A percentile compares a stretch with the other conserved stretches of the same genome.
Evolutionary conservation across 2,329 filamentous ascomycete species (phyloP).

Genomic region (Talaromyces sp.): DNA sequence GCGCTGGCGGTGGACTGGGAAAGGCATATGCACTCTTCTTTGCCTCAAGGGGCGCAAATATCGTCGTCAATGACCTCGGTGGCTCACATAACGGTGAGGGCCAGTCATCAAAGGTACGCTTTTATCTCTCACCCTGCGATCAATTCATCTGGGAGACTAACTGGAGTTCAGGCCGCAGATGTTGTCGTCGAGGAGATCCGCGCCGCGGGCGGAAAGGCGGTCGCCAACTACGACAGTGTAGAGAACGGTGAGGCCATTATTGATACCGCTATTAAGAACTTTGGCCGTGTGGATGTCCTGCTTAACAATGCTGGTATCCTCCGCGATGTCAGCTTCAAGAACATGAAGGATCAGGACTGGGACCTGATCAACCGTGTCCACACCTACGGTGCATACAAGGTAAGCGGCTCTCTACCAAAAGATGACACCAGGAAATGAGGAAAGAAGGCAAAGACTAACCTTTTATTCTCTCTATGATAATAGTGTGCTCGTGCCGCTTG

Average conservation of each 20-base stretch:
- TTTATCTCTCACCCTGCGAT: background rate
- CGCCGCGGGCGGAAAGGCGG: slow-evolving; percentile 87
- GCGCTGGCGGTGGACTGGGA: slow-evolving; percentile 79
- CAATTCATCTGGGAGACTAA: slow-evolving; percentile 28
- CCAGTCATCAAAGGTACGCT: slow-evolving; percentile 73
- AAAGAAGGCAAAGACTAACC: slow-evolving; percentile 20
- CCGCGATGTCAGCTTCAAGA: slow-evolving; percentile 95
- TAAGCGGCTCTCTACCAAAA: slow-evolving; percentile 25
- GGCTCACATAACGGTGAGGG: slow-evolving; percentile 93
- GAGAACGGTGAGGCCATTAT: slow-evolving; percentile 94
- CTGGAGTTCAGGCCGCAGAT: slow-evolving; percentile 61
- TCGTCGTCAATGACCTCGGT: slow-evolving; percentile 96
- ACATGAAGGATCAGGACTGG: slow-evolving; percentile 97
- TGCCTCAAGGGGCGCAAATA: slow-evolving; percentile 84
- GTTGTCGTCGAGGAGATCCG: slow-evolving; percentile 59
- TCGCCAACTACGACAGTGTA: slow-evolving; percentile 87
- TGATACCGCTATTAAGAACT: slow-evolving; percentile 57
- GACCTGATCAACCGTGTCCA: slow-evolving; percentile 92
- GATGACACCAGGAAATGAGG: background rate
- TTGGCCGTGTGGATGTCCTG: slow-evolving; percentile 80
- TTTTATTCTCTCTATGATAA: background rate
- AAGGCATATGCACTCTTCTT: slow-evolving; percentile 88
- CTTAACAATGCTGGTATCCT: slow-evolving; percentile 98
- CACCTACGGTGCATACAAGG: slow-evolving; percentile 89
- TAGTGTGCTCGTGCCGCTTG: slow-evolving; percentile 87